These are phyloP conservation scores for Jackrogersella multiformis DNA, from an alignment of 495 filamentous ascomycete species.

Conservation along the genomic window DNA sequence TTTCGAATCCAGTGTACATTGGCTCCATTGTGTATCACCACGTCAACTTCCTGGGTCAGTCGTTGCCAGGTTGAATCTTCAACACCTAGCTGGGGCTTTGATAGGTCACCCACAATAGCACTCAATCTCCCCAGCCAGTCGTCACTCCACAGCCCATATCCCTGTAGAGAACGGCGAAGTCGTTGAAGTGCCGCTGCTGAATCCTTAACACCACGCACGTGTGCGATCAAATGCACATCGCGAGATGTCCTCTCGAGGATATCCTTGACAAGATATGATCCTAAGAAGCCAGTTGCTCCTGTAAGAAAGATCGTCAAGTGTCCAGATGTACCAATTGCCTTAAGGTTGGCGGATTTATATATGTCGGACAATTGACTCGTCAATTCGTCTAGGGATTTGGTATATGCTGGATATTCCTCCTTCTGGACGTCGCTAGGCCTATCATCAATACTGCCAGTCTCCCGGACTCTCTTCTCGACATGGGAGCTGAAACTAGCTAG, in stretches of 20 bases:
- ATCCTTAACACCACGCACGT: conserved; percentile 73
- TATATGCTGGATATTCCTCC: conserved; percentile 74
- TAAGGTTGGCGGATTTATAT: conserved; percentile 51
- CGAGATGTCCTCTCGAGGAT: conserved; percentile 68
- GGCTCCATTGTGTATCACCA: conserved; percentile 92
- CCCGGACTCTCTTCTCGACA: conserved; percentile 62
- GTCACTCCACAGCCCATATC: conserved; percentile 84
- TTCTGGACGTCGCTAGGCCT: conserved; percentile 56
- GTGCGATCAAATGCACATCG: conserved; percentile 74
- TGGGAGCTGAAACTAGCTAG: conserved; percentile 76
- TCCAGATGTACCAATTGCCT: conserved; percentile 42
- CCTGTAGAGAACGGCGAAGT: conserved; percentile 63
- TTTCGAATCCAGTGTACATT: conserved; percentile 85
- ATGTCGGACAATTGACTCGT: conserved; percentile 47
- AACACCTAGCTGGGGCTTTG: conserved; percentile 76
- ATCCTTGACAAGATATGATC: conserved; percentile 81
- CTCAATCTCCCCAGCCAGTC: conserved; percentile 71
- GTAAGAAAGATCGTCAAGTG: conserved; percentile 79
- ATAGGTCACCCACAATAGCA: conserved; percentile 76
- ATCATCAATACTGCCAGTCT: conserved; percentile 47
- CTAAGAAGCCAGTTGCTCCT: conserved; percentile 91
- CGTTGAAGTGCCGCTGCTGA: conserved; percentile 58
- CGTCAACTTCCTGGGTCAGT: conserved; percentile 71
- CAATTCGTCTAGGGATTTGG: conserved; percentile 63
- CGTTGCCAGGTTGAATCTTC: conserved; percentile 67